These are phyloP conservation scores for Epichloe elymi DNA, from an alignment of 2,329 filamentous ascomycete genomes.

Conservation along the genomic window DNA sequence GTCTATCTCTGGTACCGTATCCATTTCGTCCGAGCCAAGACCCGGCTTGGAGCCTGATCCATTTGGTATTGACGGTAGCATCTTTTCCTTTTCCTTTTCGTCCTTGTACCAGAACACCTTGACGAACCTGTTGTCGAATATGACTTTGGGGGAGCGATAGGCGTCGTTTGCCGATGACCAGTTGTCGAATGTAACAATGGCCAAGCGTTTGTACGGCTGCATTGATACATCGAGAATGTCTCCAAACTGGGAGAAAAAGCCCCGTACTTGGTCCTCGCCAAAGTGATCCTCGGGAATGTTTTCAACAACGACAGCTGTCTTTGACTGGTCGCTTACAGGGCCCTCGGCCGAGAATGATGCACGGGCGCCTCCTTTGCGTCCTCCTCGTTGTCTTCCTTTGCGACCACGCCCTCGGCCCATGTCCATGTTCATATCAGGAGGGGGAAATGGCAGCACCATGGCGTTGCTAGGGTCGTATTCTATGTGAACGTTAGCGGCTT, in stretches of 20 bases:
- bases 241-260: constrained; percentile 63
- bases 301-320: constrained; percentile 61
- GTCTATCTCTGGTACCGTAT: constrained; percentile 44
- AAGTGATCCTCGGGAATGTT: constrained; percentile 63
- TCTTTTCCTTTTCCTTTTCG: constrained; percentile 28
- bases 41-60: constrained; percentile 10
- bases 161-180: constrained; percentile 56
- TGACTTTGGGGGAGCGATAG: constrained; percentile 67
- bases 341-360: constrained; percentile 53
- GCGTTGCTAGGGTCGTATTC: constrained; percentile 23
- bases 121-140: constrained; percentile 78
- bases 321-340: constrained; percentile 46
- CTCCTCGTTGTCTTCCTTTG: constrained; percentile 23
- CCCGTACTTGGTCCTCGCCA: constrained; percentile 48
- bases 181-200: constrained; percentile 54
- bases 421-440: constrained; percentile 14
- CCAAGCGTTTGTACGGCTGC: constrained; percentile 52
- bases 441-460: constrained; percentile 9
- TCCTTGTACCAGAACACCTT: constrained; percentile 69
- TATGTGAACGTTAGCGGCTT: constrained; percentile 2
- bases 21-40: constrained; percentile 9
- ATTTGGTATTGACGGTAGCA: constrained; percentile 16
- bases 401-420: constrained; percentile 21
- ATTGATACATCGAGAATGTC: constrained; percentile 49
- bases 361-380: constrained; percentile 24